These are phyloP conservation scores for Aspergillus carbonarius DNA, from an alignment of 2,329 filamentous ascomycete species.

Conservation along the genomic window DNA sequence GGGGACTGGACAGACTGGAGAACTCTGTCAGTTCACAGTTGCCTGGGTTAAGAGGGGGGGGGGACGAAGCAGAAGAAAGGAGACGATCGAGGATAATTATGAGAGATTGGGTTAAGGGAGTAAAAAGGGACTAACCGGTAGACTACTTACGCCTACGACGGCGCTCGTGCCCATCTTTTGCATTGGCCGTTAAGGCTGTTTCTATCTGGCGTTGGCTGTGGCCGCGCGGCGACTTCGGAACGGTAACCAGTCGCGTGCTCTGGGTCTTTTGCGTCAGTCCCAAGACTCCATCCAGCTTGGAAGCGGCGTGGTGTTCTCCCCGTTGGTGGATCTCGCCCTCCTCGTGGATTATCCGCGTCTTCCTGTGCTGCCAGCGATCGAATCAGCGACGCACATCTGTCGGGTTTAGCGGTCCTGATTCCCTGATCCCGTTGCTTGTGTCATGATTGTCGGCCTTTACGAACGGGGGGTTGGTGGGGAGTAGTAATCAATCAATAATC, in stretches of 20 bases:
- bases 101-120: conserved; percentile 3
- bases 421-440: background rate
- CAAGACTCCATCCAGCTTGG: background rate
- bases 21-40: background rate
- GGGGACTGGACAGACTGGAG: conserved; percentile 1
- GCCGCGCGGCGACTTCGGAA: conserved; percentile 15
- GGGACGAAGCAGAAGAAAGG: background rate
- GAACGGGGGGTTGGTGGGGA: background rate
- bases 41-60: background rate
- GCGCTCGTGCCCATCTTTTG: background rate
- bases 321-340: background rate
- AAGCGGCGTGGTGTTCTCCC: background rate
- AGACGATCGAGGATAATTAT: background rate
- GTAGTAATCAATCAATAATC: background rate
- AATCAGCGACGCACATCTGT: background rate
- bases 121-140: background rate
- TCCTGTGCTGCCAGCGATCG: background rate
- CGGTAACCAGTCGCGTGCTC: conserved; percentile 17
- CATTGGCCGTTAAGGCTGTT: conserved; percentile 14
- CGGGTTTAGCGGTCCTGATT: background rate
- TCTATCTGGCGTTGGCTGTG: conserved; percentile 1
- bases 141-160: background rate
- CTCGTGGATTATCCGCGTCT: background rate
- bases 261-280: conserved; percentile 9
- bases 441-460: background rate